phyloP scores from a whole-genome alignment of 2,329 filamentous ascomycete species.

The Colletotrichum gloeosporioides region DNA sequence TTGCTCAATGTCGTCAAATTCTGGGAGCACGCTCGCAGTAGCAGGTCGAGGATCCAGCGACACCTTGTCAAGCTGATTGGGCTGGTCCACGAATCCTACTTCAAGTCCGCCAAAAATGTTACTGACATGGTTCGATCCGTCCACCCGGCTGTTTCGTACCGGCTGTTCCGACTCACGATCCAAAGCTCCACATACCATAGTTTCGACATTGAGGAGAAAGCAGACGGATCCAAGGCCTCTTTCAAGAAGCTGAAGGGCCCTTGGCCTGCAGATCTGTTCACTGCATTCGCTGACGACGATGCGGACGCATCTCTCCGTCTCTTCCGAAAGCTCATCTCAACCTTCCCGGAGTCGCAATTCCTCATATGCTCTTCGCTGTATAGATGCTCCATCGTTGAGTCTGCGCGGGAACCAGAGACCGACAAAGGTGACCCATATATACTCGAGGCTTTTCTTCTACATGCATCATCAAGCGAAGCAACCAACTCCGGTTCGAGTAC shows the following conservation, averaged over 20 bases:
- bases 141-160: constrained; percentile 18
- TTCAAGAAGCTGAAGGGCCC: neutral
- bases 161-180: constrained; percentile 27
- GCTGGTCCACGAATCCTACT: neutral
- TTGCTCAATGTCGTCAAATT: neutral
- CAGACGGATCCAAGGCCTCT: neutral
- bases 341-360: neutral
- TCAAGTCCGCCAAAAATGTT: neutral
- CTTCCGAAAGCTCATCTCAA: neutral
- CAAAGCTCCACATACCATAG: constrained; percentile 18
- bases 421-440: neutral
- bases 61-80: neutral
- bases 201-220: constrained; percentile 28
- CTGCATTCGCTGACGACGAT: neutral
- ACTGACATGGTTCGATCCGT: neutral
- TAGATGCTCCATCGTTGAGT: neutral
- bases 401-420: neutral
- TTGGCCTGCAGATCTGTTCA: neutral
- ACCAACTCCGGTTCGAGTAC: neutral
- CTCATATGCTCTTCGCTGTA: neutral
- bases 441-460: neutral
- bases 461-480: neutral
- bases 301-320: neutral
- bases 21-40: neutral
- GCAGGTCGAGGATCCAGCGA: neutral